Evolutionary conservation across 345 rosid species (phyloP), one percentile per base, ranked within the genome.

Genomic region (Salix purpurea): DNA sequence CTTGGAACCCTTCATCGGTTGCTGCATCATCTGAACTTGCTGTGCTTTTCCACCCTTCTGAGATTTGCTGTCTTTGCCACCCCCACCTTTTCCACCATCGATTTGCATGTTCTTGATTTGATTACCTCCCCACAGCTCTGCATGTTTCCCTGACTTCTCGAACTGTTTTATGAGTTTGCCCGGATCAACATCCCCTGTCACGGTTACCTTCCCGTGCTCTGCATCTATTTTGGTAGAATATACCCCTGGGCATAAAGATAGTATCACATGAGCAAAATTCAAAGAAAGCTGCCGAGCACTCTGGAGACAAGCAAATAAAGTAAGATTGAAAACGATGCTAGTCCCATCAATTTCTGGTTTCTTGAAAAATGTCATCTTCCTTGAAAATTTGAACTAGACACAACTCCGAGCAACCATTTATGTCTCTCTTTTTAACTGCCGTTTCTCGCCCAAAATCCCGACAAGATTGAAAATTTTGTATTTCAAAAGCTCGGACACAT

Each of bases 121-220:
- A 84, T 77, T 83, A 85, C 83, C 86, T 56, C 92, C 92, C 83
- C 91, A 81, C 40, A 91, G 72, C 88, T 94, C 97, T 21, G 97
- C 99, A 77, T 90, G 93, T 80, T 93, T 96, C 36, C 99, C 99
- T 15, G 94, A 85, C 74, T 94, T 94, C 81, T 80, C 86, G 6
- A 96, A 94, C 87, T 94, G 92, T 88, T 81, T 89, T 46, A 96
- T 83, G 5, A 96, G 91, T 30, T 82, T 69, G 7, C 81, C 81
- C 21, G 97, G 97, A 83, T 91, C 94, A 24, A 91, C 91, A 82
- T 94, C 86, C 28, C 99, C 99, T 4, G 88, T 84, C 39, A 96
- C 99, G 23, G 90, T 92, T 32, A 96, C 93, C 81, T 75, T 92
- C 74, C 98, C 98, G 37, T 88, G 97, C 83, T 94, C 98, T 71